Conservation (phyloP, 2,329 filamentous ascomycete genomes). For the Aspergillus thermomutatus region DNA sequence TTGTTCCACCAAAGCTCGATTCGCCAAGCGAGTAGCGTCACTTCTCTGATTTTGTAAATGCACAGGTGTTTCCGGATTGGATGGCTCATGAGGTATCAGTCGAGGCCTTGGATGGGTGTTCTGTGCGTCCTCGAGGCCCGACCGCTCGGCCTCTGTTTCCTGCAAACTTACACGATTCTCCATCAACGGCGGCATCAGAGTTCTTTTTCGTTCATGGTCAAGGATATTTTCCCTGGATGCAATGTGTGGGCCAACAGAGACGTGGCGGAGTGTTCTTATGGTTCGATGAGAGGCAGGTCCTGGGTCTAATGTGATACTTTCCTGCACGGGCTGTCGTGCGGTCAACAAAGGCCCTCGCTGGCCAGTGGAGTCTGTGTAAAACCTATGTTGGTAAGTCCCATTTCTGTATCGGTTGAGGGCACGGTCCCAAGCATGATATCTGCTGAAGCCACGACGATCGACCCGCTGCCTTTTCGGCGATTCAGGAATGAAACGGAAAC, state of each 20-base stretch:
- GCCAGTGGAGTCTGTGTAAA: constrained; percentile 8
- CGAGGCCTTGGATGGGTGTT: not conserved
- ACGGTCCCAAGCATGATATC: constrained; percentile 47
- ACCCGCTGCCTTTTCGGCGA: constrained; percentile 30
- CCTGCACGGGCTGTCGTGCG: constrained; percentile 18
- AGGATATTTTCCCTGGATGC: constrained; percentile 11
- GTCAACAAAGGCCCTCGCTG: constrained; percentile 16
- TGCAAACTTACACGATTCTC: constrained; percentile 19
- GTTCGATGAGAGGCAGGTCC: constrained; percentile 12
- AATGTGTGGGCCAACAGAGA: constrained; percentile 15
- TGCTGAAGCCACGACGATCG: constrained; percentile 44
- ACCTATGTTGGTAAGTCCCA: constrained; percentile 12
- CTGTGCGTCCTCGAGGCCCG: not conserved
- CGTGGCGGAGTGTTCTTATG: constrained; percentile 2
- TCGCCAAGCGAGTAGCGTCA: constrained; percentile 20
- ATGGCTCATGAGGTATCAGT: not conserved
- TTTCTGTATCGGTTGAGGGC: constrained; percentile 39
- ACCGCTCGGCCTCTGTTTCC: not conserved
- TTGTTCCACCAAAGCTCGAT: constrained; percentile 20
- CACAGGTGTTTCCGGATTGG: not conserved
- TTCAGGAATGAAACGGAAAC: constrained; percentile 35
- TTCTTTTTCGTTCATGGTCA: constrained; percentile 10
- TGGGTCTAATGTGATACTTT: constrained; percentile 7
- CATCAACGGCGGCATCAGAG: constrained; percentile 5
- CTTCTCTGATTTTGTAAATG: not conserved